Conservation (phyloP, 108 stramenopile genomes). For the Cafeteria roenbergensis region DNA sequence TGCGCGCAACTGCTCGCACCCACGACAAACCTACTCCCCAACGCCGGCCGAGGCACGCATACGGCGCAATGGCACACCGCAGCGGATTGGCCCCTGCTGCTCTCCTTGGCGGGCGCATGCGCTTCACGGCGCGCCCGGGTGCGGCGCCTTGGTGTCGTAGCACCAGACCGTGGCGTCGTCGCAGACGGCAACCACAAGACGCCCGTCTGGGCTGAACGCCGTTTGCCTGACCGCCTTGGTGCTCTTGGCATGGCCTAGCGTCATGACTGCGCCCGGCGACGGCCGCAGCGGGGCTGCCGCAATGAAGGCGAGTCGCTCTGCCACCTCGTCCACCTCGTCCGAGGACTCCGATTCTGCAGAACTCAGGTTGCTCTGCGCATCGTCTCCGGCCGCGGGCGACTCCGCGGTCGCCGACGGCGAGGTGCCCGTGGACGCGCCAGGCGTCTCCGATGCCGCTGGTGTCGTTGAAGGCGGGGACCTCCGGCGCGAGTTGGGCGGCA, state of each 20-base stretch:
- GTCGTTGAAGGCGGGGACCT: neutral
- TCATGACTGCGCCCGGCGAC: too few relatives aligned
- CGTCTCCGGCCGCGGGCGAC: neutral
- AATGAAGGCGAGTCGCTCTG: too few relatives aligned
- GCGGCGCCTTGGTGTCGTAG: too few relatives aligned
- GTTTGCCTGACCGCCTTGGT: neutral
- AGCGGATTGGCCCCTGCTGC: too few relatives aligned
- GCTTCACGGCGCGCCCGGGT: too few relatives aligned
- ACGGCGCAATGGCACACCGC: too few relatives aligned
- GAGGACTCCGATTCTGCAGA: neutral
- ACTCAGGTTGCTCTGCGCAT: neutral
- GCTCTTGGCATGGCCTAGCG: neutral
- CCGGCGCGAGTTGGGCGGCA: neutral
- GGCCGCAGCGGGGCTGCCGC: neutral
- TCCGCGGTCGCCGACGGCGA: constrained; percentile 24
- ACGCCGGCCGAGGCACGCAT: too few relatives aligned
- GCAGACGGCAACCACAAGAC: neutral
- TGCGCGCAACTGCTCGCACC: too few relatives aligned
- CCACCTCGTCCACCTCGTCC: too few relatives aligned
- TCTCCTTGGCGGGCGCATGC: too few relatives aligned
- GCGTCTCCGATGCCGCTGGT: neutral
- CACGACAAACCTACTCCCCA: too few relatives aligned
- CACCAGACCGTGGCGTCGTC: neutral
- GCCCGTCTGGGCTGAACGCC: neutral
- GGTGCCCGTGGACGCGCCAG: neutral